A percentile compares a stretch with the other conserved stretches of the same genome.
Conservation (phyloP, 768 basidiomycete species). For the Lentinula lateritia region DNA sequence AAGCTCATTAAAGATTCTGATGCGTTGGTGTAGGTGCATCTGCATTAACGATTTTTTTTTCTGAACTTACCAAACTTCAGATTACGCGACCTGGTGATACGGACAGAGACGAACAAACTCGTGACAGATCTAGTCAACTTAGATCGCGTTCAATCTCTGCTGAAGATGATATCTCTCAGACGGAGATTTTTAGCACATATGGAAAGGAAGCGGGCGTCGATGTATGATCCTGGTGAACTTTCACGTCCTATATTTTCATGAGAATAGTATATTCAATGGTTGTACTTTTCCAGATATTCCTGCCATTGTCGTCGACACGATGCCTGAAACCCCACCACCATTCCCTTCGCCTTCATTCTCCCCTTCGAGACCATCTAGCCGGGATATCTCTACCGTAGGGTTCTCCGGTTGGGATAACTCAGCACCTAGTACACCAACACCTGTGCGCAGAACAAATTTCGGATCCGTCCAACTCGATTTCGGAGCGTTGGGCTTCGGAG, state of each 20-base stretch:
- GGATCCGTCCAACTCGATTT: slow-evolving; percentile 1
- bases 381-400: slow-evolving; percentile 49
- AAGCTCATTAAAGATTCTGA: slow-evolving; percentile 87
- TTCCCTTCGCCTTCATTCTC: neutral
- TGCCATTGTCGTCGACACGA: slow-evolving; percentile 61
- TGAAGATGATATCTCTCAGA: slow-evolving; percentile 72
- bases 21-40: slow-evolving; percentile 69
- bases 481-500: neutral
- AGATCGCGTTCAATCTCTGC: slow-evolving; percentile 75
- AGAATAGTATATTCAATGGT: neutral
- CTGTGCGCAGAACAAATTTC: slow-evolving; percentile 17
- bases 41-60: neutral
- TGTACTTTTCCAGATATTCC: slow-evolving; percentile 49
- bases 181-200: slow-evolving; percentile 55
- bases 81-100: slow-evolving; percentile 71
- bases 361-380: slow-evolving; percentile 26
- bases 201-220: slow-evolving; percentile 32
- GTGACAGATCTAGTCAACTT: slow-evolving; percentile 82
- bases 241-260: slow-evolving; percentile 25
- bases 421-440: slow-evolving; percentile 35
- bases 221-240: slow-evolving; percentile 23
- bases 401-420: slow-evolving; percentile 14
- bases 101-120: slow-evolving; percentile 71
- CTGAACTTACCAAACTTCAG: slow-evolving; percentile 29
- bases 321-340: slow-evolving; percentile 45